Evolutionary conservation across 2,329 filamentous ascomycete species (phyloP), one percentile per base, ranked within the genome.

Genomic region (Alternaria alternata): DNA sequence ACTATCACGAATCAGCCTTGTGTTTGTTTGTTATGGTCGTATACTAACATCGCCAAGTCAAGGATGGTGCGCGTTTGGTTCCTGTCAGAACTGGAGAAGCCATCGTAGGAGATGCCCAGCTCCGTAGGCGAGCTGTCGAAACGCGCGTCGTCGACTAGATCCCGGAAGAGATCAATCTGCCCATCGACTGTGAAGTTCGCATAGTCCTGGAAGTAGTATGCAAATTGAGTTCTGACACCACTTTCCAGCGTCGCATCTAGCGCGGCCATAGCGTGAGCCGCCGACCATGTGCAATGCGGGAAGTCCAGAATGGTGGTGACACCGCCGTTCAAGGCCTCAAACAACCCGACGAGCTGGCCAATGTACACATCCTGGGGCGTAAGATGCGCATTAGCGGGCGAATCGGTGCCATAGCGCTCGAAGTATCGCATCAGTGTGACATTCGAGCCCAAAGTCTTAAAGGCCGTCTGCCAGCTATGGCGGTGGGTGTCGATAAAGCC

Each of bases 401-500:
- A 57, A 2, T 44, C 39, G n/a, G 61, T 53, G 28, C 66, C 64
- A 44, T 62, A 67, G 4, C 59, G 64, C 7, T 52, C 36, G 20
- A 68, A 61, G 39, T 70, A 69, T 14, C 66, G 48, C 32, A 54
- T 41, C 5, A 70, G 57, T 14, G 79, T 84, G 0, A 82, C 83
- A 65, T 88, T 86, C 7, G 84, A 82, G 1, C 64, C 82, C 1
- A 88, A 65, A 0, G 85, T 86, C 66, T 84, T 85, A 66, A 82
- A 82, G 1, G 79, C 83, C 0, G 86, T 87, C 66, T 87, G 84
- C 86, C 85, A 68, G 46, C 64, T 28, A 46, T 74, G 71, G 1
- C 82, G 81, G 63, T 88, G 86, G 0, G 85, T 87, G 70, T 87
- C 83, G 58, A 88, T 77, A 70, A 88, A 87, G 8, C 86, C 85